Conservation (phyloP, 2,329 filamentous ascomycete genomes). For the Xenosphaeropsis pyriputrescens region DNA sequence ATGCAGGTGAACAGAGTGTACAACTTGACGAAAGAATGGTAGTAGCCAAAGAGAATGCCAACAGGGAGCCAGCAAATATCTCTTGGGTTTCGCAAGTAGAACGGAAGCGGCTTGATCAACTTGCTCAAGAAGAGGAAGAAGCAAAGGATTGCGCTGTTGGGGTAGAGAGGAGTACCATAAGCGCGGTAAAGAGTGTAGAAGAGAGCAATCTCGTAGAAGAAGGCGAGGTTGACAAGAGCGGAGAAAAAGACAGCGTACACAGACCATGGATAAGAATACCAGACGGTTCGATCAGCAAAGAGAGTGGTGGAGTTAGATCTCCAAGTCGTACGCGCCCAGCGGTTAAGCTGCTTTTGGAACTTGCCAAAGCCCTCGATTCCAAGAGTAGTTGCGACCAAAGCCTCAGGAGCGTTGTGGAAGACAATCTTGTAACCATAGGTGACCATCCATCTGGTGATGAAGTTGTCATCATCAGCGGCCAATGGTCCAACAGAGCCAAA, state of each 20-base stretch:
- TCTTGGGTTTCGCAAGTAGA: slow-evolving; percentile 32
- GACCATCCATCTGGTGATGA: slow-evolving; percentile 37
- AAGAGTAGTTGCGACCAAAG: slow-evolving; percentile 34
- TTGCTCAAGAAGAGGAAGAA: slow-evolving; percentile 34
- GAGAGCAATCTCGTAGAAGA: slow-evolving; percentile 33
- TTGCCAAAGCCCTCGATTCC: slow-evolving; percentile 25
- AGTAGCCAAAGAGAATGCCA: slow-evolving; percentile 39
- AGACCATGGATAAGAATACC: slow-evolving; percentile 31
- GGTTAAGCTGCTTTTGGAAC: slow-evolving; percentile 34
- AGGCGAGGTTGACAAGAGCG: slow-evolving; percentile 37
- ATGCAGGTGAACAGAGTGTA: slow-evolving; percentile 8
- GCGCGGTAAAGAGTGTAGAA: slow-evolving; percentile 16
- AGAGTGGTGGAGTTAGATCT: slow-evolving; percentile 37
- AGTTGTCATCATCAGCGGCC: slow-evolving; percentile 47
- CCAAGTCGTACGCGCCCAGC: slow-evolving; percentile 45
- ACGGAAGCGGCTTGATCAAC: slow-evolving; percentile 37
- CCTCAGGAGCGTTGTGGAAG: slow-evolving; percentile 34
- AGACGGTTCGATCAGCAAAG: slow-evolving; percentile 21
- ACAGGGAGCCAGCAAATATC: slow-evolving; percentile 34
- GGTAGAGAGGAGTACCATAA: background rate
- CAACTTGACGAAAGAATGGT: slow-evolving; percentile 41
- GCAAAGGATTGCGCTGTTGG: slow-evolving; percentile 6
- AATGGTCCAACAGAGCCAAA: slow-evolving; percentile 24
- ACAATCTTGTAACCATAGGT: slow-evolving; percentile 33
- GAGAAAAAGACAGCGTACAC: slow-evolving; percentile 40